Base-by-base conservation (phyloP, 192 early-diverging fungal genomes). In the Chytriomyces sp. region DNA sequence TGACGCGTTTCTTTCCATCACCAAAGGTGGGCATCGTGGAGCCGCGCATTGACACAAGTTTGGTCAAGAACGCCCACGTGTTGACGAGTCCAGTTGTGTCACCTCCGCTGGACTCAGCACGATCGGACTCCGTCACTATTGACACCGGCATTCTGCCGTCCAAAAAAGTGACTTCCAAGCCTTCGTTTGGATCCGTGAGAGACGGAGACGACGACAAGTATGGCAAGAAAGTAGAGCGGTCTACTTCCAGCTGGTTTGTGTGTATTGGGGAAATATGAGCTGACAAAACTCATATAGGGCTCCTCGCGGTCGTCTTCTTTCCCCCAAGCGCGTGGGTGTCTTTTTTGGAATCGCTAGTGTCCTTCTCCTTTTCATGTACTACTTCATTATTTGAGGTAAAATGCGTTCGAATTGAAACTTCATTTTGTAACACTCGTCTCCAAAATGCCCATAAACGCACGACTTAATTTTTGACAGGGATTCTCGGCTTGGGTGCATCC, bases 301-400 rank as follows among this genome's bases (percentile, higher is more conserved):
- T 59, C 56, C 55, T 30, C 32, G 56, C 19, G 56, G 68, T 22
- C 54, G 68, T 5, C 59, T 39, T 5, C 38, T 70, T 17, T 70
- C 68, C 8, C 68, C 68, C n/a, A 70, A 59, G 38, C 26, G 57
- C 1, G 17, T 70, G 36, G 62, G 19, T n/a, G 12, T 39, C 6
- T 39, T 6, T 8, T 7, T 59, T 17, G 49, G n/a, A 12, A 30
- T 55, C 8, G 33, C 56, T 17, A 33, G 26, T 14, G 31, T 41
- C 14, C 25, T 59, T 4, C 2, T 41, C 2, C 26, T 70, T 59
- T 57, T 70, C 28, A 54, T 70, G n/a, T 70, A 59, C 57, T 70
- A 70, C 41, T 70, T 70, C 68, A 70, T 70, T 31, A 70, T 70
- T 28, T 70, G 68, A 70, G n/a, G n/a, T n/a, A n/a, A n/a, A n/a